These are phyloP conservation scores for Rhodosporidiobolus odoratus DNA, from an alignment of 768 basidiomycete species.

Conservation along the genomic window DNA sequence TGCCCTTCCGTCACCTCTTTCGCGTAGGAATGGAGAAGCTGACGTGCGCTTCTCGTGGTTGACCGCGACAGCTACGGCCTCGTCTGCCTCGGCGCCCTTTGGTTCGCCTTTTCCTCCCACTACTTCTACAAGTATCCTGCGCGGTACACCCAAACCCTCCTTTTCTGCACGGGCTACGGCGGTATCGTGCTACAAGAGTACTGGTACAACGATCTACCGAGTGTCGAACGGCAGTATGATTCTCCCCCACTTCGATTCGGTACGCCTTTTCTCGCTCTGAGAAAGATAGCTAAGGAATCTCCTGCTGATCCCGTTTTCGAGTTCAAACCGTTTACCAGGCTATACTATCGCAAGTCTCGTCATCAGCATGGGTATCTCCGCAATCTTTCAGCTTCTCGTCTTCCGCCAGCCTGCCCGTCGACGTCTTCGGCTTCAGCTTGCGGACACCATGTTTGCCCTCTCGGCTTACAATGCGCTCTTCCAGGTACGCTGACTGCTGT, in stretches of 20 bases:
- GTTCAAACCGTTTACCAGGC: neutral
- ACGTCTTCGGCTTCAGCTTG: slow-evolving; percentile 29
- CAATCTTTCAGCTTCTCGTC: slow-evolving; percentile 35
- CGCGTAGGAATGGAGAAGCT: too few species aligned
- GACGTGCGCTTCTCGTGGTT: too few species aligned
- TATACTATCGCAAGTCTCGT: slow-evolving; percentile 26
- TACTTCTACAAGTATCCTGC: slow-evolving; percentile 21
- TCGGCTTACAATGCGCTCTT: slow-evolving; percentile 32
- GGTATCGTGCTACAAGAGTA: slow-evolving; percentile 24
- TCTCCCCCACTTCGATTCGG: slow-evolving; percentile 28
- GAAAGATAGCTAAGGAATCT: too few species aligned
- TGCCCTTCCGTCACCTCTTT: neutral
- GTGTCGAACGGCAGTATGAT: slow-evolving; percentile 6
- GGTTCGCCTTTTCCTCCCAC: slow-evolving; percentile 22
- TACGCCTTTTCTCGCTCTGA: too few species aligned
- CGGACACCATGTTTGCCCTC: slow-evolving; percentile 30
- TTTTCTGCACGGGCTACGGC: slow-evolving; percentile 15
- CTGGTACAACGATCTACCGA: slow-evolving; percentile 25
- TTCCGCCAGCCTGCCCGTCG: slow-evolving; percentile 35
- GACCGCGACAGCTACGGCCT: slow-evolving; percentile 24
- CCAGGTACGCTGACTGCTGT: too few species aligned
- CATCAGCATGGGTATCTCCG: slow-evolving; percentile 30
- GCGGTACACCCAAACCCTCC: slow-evolving; percentile 31
- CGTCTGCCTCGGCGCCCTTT: slow-evolving; percentile 17
- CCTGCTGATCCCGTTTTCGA: too few species aligned